Evolutionary conservation across 805 yeast species (phyloP).

Genomic region (Geotrichum ghanense): DNA sequence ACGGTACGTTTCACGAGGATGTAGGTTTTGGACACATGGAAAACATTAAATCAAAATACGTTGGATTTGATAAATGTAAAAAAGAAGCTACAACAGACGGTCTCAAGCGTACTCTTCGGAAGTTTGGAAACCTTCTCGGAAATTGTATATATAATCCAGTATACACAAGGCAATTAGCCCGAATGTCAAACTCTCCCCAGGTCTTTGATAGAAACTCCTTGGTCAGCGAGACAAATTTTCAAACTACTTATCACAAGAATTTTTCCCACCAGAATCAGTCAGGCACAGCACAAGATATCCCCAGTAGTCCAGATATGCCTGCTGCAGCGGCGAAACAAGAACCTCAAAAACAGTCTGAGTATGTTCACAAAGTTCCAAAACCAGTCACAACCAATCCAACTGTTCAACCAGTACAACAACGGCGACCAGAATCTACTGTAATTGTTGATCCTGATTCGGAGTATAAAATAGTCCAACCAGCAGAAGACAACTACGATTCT

Average conservation of each 20-base stretch:
- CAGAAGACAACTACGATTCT: background rate
- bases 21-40: constrained; percentile 66
- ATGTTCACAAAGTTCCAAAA: background rate
- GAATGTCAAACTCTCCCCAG: constrained; percentile 9
- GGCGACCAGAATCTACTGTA: background rate
- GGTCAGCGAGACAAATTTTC: constrained; percentile 9
- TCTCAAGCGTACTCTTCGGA: constrained; percentile 62
- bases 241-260: constrained; percentile 2
- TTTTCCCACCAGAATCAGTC: constrained; percentile 1
- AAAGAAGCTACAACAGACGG: constrained; percentile 85
- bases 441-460: constrained; percentile 1
- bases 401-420: background rate
- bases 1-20: constrained; percentile 74
- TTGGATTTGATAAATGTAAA: constrained; percentile 70
- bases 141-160: constrained; percentile 27
- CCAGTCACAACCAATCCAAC: background rate
- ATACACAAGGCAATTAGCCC: constrained; percentile 17
- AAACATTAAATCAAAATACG: constrained; percentile 38
- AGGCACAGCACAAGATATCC: too few relatives aligned
- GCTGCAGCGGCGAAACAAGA: too few relatives aligned
- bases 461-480: background rate
- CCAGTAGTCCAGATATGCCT: too few relatives aligned
- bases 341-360: background rate
- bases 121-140: constrained; percentile 70
- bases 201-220: constrained; percentile 8